Percentiles rank a stretch among this genome's conserved stretches.
These are phyloP conservation scores for Quercus tomentella DNA, from an alignment of 331 rosid genomes.

Conservation along the genomic window DNA sequence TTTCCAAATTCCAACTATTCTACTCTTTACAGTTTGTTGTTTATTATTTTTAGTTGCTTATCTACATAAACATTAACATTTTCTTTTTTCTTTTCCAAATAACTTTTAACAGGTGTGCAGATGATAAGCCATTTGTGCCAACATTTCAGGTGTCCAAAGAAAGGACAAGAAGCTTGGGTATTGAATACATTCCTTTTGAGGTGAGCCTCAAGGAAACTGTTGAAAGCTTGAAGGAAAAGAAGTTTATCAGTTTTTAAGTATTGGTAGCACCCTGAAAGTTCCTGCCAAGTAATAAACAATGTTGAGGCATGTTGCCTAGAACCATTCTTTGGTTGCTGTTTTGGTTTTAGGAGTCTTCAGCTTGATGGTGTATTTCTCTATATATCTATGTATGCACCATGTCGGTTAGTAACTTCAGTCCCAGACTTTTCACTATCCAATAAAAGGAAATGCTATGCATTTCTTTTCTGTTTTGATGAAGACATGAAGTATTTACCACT, in stretches of 20 bases:
- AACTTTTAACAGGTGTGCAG: constrained; percentile 32
- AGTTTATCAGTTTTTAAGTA: constrained; percentile 22
- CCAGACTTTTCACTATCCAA: no score
- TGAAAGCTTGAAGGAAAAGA: constrained; percentile 51
- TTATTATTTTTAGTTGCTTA: background rate
- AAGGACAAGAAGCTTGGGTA: constrained; percentile 41
- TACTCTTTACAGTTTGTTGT: background rate
- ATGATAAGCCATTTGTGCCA: constrained; percentile 33
- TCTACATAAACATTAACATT: background rate
- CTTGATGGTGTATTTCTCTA: background rate
- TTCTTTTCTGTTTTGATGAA: no score
- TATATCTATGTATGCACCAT: no score
- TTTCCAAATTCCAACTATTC: background rate
- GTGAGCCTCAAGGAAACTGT: constrained; percentile 45
- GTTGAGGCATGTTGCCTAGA: background rate
- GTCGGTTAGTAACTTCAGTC: no score
- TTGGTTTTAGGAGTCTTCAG: background rate
- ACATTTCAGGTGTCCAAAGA: constrained; percentile 37
- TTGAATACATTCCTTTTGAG: constrained; percentile 40
- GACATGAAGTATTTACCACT: no score
- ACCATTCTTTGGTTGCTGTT: background rate
- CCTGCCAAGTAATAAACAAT: background rate
- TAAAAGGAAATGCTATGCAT: no score
- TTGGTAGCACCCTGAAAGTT: background rate
- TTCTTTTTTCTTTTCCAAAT: background rate